phyloP scores from a whole-genome alignment of 345 rosid genomes.

The Populus tremula region DNA sequence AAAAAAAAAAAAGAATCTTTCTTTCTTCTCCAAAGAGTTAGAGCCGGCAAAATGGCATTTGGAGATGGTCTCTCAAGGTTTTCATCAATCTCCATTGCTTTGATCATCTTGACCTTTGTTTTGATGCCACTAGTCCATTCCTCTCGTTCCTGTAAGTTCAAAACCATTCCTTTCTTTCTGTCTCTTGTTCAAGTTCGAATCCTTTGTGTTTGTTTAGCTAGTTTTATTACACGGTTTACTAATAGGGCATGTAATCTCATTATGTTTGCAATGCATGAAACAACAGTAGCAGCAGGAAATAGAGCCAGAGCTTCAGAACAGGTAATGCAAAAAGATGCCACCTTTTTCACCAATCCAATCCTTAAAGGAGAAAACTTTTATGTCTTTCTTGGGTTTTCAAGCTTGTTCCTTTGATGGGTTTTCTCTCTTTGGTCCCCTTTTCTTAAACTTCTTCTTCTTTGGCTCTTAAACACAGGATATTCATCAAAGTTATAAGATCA shows the following conservation, averaged over 20 bases:
- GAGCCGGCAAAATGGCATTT: constrained; percentile 15
- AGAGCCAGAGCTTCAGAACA: background rate
- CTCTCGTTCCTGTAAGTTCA: constrained; percentile 23
- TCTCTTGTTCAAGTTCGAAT: background rate
- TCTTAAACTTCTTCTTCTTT: background rate
- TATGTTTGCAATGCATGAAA: constrained; percentile 25
- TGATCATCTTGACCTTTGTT: constrained; percentile 19
- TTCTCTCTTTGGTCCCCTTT: background rate
- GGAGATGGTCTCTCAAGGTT: constrained; percentile 18
- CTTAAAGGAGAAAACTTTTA: background rate
- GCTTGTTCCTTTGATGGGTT: background rate
- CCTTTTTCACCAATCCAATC: background rate
- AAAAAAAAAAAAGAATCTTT: too few species aligned
- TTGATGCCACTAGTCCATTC: constrained; percentile 20
- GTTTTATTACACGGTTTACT: background rate
- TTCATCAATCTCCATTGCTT: constrained; percentile 6
- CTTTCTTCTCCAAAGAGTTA: too few species aligned
- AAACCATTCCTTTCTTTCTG: background rate
- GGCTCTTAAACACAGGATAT: constrained; percentile 16
- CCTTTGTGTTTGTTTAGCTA: background rate
- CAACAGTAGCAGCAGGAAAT: constrained; percentile 3
- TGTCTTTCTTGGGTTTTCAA: background rate
- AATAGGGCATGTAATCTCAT: background rate
- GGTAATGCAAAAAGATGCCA: constrained; percentile 4
- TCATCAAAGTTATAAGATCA: constrained; percentile 1